phyloP scores from a whole-genome alignment of 2,329 filamentous ascomycete species.

The Penicillium griseofulvum region DNA sequence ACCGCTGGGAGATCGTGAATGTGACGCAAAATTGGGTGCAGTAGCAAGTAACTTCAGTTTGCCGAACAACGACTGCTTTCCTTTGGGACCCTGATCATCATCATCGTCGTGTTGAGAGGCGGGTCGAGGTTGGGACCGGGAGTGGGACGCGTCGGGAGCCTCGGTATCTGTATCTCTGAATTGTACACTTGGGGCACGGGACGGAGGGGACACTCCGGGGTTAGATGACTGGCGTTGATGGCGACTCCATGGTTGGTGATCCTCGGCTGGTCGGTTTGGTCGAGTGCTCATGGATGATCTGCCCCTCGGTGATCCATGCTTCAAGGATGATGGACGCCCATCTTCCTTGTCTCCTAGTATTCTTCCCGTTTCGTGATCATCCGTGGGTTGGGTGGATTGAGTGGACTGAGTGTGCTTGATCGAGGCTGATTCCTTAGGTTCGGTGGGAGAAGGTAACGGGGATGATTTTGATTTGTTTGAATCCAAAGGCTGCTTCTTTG shows the following conservation, averaged over 20 bases:
- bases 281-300: slow-evolving; percentile 26
- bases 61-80: slow-evolving; percentile 67
- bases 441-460: slow-evolving; percentile 31
- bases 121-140: slow-evolving; percentile 56
- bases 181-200: slow-evolving; percentile 67
- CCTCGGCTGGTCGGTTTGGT: slow-evolving; percentile 26
- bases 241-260: slow-evolving; percentile 18
- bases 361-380: slow-evolving; percentile 14
- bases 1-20: slow-evolving; percentile 51
- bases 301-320: slow-evolving; percentile 18
- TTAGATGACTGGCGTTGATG: slow-evolving; percentile 27
- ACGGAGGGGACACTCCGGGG: slow-evolving; percentile 37
- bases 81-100: slow-evolving; percentile 58
- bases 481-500: slow-evolving; percentile 17
- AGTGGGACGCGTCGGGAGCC: slow-evolving; percentile 51
- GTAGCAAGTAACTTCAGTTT: slow-evolving; percentile 73
- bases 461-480: slow-evolving; percentile 25
- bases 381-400: slow-evolving; percentile 15
- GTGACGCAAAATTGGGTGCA: slow-evolving; percentile 49
- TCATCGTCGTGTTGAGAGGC: slow-evolving; percentile 52
- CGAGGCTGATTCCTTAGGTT: slow-evolving; percentile 19
- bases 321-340: slow-evolving; percentile 10
- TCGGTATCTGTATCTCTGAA: slow-evolving; percentile 61
- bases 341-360: slow-evolving; percentile 13
- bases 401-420: slow-evolving; percentile 15